A percentile compares a stretch with the other conserved stretches of the same genome.
Evolutionary conservation across 2,329 filamentous ascomycete species (phyloP).

Genomic region (Colletotrichum eremochloae): DNA sequence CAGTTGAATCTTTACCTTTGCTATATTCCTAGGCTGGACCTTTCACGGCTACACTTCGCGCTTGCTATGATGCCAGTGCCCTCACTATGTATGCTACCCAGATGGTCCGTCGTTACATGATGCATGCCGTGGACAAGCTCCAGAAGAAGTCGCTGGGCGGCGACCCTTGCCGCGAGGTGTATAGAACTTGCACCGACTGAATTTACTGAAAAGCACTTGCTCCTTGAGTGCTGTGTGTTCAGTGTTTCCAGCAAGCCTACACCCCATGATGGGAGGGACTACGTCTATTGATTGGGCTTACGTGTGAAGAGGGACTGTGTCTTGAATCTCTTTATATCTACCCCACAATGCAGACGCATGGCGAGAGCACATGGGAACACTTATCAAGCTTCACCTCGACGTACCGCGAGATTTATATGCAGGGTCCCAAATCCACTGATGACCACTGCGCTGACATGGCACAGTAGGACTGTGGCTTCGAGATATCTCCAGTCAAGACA

Average conservation of each 20-base stretch:
- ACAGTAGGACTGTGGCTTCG: neutral
- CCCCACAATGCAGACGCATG: neutral
- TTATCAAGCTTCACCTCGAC: neutral
- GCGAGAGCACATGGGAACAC: neutral
- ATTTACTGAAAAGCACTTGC: neutral
- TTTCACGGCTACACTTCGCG: neutral
- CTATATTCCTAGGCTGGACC: neutral
- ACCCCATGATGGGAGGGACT: neutral
- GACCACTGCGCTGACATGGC: neutral
- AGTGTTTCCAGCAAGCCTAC: neutral
- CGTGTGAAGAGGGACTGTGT: neutral
- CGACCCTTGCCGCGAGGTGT: neutral
- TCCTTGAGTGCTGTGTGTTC: neutral
- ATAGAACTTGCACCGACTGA: neutral
- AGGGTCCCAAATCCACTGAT: neutral
- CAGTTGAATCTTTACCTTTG: conserved; percentile 13
- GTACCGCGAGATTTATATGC: neutral
- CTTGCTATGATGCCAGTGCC: neutral
- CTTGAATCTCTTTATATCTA: neutral
- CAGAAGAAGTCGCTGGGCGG: neutral
- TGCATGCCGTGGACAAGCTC: neutral
- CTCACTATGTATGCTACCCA: neutral
- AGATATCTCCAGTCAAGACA: neutral
- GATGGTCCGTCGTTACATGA: neutral
- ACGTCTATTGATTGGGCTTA: neutral